Conservation (phyloP, 345 rosid species). For the Syzygium jambos region DNA sequence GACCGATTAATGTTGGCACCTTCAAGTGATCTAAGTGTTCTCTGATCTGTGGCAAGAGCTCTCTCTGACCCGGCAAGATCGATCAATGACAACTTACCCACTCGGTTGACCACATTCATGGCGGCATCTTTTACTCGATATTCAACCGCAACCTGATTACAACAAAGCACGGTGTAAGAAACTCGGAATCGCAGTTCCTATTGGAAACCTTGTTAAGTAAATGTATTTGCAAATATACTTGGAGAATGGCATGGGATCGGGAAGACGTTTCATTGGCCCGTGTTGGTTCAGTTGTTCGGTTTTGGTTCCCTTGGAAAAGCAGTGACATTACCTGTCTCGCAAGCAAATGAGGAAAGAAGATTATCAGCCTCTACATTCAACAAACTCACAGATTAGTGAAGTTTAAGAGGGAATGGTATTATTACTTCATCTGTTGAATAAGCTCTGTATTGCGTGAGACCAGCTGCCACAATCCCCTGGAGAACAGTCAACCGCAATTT, state of each 20-base stretch:
- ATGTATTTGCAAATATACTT: constrained; percentile 27
- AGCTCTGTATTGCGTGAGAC: constrained; percentile 92
- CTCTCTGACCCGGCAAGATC: constrained; percentile 99
- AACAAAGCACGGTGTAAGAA: neutral
- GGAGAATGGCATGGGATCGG: constrained; percentile 94
- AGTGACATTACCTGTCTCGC: constrained; percentile 71
- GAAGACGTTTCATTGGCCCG: constrained; percentile 93
- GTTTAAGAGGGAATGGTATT: neutral
- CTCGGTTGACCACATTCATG: constrained; percentile 49
- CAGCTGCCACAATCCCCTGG: constrained; percentile 91
- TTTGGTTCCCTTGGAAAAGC: constrained; percentile 89
- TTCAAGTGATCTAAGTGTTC: constrained; percentile 83
- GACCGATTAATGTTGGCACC: constrained; percentile 95
- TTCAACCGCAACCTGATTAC: constrained; percentile 63
- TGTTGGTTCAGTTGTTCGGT: constrained; percentile 93
- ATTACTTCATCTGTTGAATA: constrained; percentile 87
- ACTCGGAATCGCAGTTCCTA: neutral
- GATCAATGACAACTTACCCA: constrained; percentile 83
- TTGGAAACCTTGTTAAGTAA: neutral
- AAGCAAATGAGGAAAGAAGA: constrained; percentile 4
- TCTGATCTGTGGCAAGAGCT: constrained; percentile 88
- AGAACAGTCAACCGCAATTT: neutral
- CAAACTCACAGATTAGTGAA: neutral
- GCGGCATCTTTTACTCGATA: constrained; percentile 57
- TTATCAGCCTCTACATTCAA: neutral